A percentile compares a stretch with the other conserved stretches of the same genome.
Evolutionary conservation across 176 grass and related monocot genomes (phyloP).

Genomic region (Avena insularis): DNA sequence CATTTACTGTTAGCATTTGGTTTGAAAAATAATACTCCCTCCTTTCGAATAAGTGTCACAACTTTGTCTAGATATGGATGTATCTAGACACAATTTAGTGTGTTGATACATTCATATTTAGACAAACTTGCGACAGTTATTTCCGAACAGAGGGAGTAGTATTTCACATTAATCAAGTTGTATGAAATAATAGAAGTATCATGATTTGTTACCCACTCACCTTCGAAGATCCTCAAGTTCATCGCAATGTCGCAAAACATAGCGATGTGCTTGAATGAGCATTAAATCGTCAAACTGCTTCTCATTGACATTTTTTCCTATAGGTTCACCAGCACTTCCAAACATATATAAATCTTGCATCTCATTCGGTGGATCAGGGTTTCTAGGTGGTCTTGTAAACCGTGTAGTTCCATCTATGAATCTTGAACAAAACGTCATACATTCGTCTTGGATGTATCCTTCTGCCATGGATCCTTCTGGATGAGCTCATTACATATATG

Average conservation of each 20-base stretch:
- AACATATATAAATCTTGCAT: background rate
- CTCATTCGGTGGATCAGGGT: background rate
- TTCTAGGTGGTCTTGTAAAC: background rate
- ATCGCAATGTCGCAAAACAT: constrained; percentile 22
- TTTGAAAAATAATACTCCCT: background rate
- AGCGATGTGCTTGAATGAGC: constrained; percentile 9
- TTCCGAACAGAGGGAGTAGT: no score
- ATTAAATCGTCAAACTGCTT: background rate
- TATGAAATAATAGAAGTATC: background rate
- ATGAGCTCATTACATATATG: no score
- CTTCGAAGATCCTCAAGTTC: background rate
- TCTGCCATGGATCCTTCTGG: constrained; percentile 1
- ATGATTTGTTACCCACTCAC: background rate
- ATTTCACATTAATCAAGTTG: constrained; percentile 3
- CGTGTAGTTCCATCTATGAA: background rate
- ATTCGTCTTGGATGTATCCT: background rate
- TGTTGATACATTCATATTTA: no score
- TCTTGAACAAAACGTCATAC: background rate
- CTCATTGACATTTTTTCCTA: background rate
- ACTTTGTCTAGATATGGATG: no score
- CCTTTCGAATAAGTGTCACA: no score
- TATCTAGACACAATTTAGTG: no score
- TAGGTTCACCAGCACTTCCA: background rate
- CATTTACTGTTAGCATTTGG: background rate
- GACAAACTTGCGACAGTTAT: no score